Evolutionary conservation across 1,284 basidiomycete species (phyloP).

Genomic region (Cutaneotrichosporon dermatis): DNA sequence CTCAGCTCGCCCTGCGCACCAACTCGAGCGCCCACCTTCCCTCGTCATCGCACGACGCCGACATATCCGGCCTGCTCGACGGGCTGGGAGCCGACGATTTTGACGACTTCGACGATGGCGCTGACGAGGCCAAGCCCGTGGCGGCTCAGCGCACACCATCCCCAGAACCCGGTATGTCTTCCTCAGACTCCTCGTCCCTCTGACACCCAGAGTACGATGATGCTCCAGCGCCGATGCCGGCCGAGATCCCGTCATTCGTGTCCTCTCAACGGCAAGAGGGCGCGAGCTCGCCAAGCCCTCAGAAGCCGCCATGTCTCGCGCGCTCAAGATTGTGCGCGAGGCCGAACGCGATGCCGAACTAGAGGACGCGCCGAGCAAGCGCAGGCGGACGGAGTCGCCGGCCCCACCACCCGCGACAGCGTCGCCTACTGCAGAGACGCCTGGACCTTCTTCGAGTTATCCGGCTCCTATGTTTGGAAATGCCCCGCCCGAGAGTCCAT

Average conservation of each 20-base stretch:
- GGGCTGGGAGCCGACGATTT: conserved; percentile 37
- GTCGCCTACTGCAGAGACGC: too few species aligned
- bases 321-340: conserved; percentile 24
- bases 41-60: neutral
- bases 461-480: too few species aligned
- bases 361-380: conserved; percentile 12
- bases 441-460: too few species aligned
- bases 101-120: conserved; percentile 24
- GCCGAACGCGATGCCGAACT: conserved; percentile 19
- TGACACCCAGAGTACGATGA: conserved; percentile 6
- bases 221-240: conserved; percentile 5
- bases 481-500: neutral
- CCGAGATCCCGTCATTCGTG: conserved; percentile 18
- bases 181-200: too few species aligned
- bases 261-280: conserved; percentile 31
- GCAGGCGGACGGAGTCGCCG: conserved; percentile 5
- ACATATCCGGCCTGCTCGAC: conserved; percentile 30
- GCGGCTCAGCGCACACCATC: neutral
- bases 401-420: too few species aligned
- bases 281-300: conserved; percentile 29
- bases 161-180: neutral
- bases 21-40: neutral
- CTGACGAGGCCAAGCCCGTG: neutral
- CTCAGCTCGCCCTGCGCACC: neutral
- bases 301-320: conserved; percentile 25